phyloP scores from a whole-genome alignment of 306 rosid genomes.

The Herpetospermum pedunculosum region DNA sequence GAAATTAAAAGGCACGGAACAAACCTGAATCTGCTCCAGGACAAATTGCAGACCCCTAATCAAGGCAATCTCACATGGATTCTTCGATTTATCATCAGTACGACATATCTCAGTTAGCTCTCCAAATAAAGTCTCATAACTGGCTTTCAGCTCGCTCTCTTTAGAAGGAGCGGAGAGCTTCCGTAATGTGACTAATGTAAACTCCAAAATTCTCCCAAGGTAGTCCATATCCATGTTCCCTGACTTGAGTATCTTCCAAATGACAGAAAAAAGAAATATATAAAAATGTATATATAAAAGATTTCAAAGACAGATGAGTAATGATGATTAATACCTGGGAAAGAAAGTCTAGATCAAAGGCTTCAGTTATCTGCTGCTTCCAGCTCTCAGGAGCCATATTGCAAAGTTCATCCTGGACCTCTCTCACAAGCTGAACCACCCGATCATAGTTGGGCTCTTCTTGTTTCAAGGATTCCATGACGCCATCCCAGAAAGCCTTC shows the following conservation, averaged over 20 bases:
- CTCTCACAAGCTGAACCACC: slow-evolving; percentile 59
- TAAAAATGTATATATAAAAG: not conserved
- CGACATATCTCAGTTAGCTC: slow-evolving; percentile 62
- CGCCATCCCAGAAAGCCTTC: slow-evolving; percentile 87
- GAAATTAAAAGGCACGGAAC: slow-evolving; percentile 6
- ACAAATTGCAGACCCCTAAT: slow-evolving; percentile 78
- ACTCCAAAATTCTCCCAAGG: slow-evolving; percentile 76
- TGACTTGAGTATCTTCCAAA: slow-evolving; percentile 56
- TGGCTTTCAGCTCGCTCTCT: slow-evolving; percentile 51
- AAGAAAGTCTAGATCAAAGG: slow-evolving; percentile 61
- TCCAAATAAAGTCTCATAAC: slow-evolving; percentile 37
- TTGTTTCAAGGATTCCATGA: slow-evolving; percentile 61
- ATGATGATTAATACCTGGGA: slow-evolving; percentile 47
- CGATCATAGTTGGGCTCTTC: slow-evolving; percentile 61
- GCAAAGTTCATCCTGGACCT: slow-evolving; percentile 83
- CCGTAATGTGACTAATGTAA: slow-evolving; percentile 63
- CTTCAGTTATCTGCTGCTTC: slow-evolving; percentile 60
- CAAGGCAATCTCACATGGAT: slow-evolving; percentile 58
- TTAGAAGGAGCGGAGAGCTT: slow-evolving; percentile 72
- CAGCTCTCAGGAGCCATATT: slow-evolving; percentile 75
- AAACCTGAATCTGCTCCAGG: slow-evolving; percentile 85
- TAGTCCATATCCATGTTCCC: slow-evolving; percentile 69
- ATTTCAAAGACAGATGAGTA: not conserved
- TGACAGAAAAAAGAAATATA: slow-evolving; percentile 12
- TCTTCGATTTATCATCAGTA: slow-evolving; percentile 32